Conservation (phyloP, 148 eudicot species). For the Rhododendron mucronatum region DNA sequence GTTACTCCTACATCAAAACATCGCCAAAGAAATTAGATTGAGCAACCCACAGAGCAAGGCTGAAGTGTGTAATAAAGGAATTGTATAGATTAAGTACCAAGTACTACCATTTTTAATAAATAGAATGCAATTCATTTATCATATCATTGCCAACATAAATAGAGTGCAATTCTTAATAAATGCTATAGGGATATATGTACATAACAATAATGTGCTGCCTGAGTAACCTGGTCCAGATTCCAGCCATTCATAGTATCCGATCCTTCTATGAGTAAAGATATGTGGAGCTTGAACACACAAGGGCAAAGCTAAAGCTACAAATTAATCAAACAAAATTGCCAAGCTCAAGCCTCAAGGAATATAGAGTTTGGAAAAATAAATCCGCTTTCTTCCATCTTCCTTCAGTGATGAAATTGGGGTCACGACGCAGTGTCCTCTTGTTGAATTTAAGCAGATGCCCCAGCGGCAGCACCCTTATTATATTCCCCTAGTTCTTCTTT, state of each 20-base stretch:
- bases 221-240: not conserved
- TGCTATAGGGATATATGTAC: conserved; percentile 1
- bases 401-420: not conserved
- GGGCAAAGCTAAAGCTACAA: not conserved
- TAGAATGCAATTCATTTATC: not conserved
- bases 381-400: not conserved
- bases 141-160: not conserved
- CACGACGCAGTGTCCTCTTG: not conserved
- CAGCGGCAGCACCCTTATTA: conserved; percentile 62
- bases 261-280: not conserved
- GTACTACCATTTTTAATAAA: not conserved
- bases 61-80: not conserved
- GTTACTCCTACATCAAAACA: not conserved
- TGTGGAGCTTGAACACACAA: not conserved
- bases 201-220: not conserved
- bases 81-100: not conserved
- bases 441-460: conserved; percentile 47
- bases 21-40: not conserved
- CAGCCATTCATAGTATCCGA: not conserved
- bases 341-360: conserved; percentile 5
- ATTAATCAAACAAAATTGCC: conserved; percentile 13
- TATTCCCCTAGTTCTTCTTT: conserved; percentile 76
- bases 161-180: not conserved
- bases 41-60: not conserved
- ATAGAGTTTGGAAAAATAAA: not conserved